phyloP scores from a whole-genome alignment of 768 basidiomycete genomes.

The Clavulina sp. region DNA sequence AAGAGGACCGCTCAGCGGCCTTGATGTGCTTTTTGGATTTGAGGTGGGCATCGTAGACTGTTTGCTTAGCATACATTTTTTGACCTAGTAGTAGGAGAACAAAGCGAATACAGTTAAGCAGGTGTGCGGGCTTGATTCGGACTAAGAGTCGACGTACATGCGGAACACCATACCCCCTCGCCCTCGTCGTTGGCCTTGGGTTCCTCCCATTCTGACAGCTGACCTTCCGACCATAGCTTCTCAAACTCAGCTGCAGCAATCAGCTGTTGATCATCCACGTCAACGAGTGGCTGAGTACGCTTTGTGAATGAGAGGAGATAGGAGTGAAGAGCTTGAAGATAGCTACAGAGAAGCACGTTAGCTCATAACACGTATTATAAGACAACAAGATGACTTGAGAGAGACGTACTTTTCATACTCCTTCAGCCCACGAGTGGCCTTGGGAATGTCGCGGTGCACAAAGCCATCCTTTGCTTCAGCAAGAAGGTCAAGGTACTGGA shows the following conservation, averaged over 20 bases:
- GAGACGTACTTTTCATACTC: conserved; percentile 62
- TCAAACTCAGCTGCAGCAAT: conserved; percentile 55
- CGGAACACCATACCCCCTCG: conserved; percentile 84
- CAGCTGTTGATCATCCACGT: conserved; percentile 49
- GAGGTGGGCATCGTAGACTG: conserved; percentile 91
- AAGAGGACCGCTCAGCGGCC: conserved; percentile 41
- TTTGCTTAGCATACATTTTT: conserved; percentile 89
- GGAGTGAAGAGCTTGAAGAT: conserved; percentile 62
- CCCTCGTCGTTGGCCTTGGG: conserved; percentile 27
- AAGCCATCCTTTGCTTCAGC: conserved; percentile 40
- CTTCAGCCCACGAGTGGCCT: conserved; percentile 46
- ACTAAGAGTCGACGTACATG: conserved; percentile 42
- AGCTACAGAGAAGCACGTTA: conserved; percentile 29
- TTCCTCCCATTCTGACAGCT: conserved; percentile 58
- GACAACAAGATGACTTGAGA: not conserved
- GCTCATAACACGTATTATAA: conserved; percentile 1
- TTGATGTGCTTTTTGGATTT: conserved; percentile 94
- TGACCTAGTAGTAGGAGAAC: conserved; percentile 40
- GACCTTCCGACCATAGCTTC: conserved; percentile 58
- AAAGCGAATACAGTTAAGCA: conserved; percentile 2
- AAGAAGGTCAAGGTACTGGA: conserved; percentile 86
- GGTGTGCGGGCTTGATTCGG: not conserved
- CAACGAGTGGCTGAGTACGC: conserved; percentile 66
- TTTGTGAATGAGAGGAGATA: conserved; percentile 80
- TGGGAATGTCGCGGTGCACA: conserved; percentile 52